Conservation (phyloP, 1,284 basidiomycete genomes). For the Pascua guehoae region DNA sequence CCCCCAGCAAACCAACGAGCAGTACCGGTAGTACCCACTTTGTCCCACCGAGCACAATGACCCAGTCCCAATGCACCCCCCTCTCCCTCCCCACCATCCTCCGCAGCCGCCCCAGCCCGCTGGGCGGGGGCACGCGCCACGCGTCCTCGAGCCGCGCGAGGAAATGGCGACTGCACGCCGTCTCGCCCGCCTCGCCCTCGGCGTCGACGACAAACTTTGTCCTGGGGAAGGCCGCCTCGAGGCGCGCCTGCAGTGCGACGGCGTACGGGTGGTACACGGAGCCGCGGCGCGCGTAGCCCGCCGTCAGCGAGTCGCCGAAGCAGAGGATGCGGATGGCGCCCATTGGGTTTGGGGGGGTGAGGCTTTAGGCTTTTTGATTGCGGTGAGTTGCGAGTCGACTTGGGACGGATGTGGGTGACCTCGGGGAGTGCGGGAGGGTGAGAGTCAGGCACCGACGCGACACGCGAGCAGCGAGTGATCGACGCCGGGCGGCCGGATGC, state of each 20-base stretch:
- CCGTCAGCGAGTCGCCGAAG: conserved; percentile 11
- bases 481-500: no score
- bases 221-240: background rate
- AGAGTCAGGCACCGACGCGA: no score
- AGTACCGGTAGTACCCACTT: conserved; percentile 4
- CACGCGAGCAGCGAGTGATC: no score
- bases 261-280: conserved; percentile 4
- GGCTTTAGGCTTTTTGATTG: no score
- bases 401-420: no score
- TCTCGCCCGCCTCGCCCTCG: conserved; percentile 4
- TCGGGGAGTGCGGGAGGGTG: no score
- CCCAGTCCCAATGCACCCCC: conserved; percentile 2
- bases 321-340: conserved; percentile 8
- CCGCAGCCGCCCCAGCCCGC: background rate
- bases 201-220: background rate
- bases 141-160: background rate
- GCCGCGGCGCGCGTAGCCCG: background rate
- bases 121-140: background rate
- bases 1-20: no score
- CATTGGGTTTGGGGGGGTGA: no score
- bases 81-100: background rate
- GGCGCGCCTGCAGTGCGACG: background rate
- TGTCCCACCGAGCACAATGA: conserved; percentile 9
- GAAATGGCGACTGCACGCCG: background rate
- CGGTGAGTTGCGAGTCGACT: no score